phyloP scores from a whole-genome alignment of 2,329 filamentous ascomycete genomes.

The Parascedosporium putredinis region DNA sequence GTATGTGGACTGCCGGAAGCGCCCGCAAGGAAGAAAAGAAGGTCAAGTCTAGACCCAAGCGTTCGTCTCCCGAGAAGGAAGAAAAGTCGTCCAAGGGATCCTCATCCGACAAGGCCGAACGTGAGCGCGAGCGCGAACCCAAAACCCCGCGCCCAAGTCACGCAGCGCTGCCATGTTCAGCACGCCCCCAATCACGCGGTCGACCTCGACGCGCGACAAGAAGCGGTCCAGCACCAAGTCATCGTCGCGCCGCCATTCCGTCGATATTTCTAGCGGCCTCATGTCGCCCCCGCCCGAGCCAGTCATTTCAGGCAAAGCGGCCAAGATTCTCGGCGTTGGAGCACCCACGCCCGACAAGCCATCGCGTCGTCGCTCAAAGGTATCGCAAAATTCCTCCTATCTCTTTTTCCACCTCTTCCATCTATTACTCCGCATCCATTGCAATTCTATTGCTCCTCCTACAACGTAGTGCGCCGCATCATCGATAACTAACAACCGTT shows the following conservation, averaged over 20 bases:
- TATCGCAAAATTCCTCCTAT: conserved; percentile 6
- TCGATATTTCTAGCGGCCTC: conserved; percentile 51
- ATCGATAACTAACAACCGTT: no score
- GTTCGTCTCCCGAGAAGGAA: not conserved
- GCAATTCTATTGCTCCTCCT: not conserved
- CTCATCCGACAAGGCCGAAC: conserved; percentile 59
- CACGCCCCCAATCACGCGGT: conserved; percentile 55
- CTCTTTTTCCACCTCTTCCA: not conserved
- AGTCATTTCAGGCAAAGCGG: conserved; percentile 63
- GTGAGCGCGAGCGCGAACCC: conserved; percentile 24
- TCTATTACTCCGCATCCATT: not conserved
- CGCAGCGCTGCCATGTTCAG: conserved; percentile 56
- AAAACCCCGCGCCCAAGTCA: conserved; percentile 10
- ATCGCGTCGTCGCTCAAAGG: conserved; percentile 23
- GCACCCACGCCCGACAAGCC: conserved; percentile 26
- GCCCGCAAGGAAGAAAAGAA: conserved; percentile 40
- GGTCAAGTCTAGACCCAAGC: conserved; percentile 52
- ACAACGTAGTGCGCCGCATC: no score
- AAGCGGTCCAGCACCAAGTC: conserved; percentile 45
- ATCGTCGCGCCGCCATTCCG: conserved; percentile 58
- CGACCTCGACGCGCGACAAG: conserved; percentile 58
- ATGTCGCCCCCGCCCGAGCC: conserved; percentile 64
- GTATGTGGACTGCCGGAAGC: conserved; percentile 54
- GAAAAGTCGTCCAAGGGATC: conserved; percentile 40
- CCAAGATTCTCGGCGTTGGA: conserved; percentile 57